A percentile compares a stretch with the other conserved stretches of the same genome.
These are phyloP conservation scores for Mucor indicus DNA, from an alignment of 371 early-diverging fungal genomes.

Conservation along the genomic window DNA sequence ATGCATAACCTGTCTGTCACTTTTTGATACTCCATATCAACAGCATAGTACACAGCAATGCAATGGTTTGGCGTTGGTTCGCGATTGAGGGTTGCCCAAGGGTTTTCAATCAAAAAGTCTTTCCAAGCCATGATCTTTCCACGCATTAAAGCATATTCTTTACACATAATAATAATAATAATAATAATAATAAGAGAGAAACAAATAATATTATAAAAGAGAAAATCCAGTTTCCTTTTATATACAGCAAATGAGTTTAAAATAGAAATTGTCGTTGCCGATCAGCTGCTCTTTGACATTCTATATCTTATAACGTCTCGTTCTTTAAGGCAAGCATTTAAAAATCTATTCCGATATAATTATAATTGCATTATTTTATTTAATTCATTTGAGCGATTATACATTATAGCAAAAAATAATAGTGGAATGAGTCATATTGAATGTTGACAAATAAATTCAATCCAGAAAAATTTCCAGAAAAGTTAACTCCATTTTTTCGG, in stretches of 20 bases:
- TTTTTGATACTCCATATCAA: slow-evolving; percentile 1
- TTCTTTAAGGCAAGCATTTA: too few relatives aligned
- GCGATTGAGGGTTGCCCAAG: neutral
- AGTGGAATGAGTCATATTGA: too few relatives aligned
- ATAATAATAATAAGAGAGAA: neutral
- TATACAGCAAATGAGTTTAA: too few relatives aligned
- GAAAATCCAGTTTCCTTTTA: neutral
- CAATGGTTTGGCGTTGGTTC: slow-evolving; percentile 1
- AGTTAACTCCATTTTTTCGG: neutral
- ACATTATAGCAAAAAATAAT: too few relatives aligned
- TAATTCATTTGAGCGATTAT: too few relatives aligned
- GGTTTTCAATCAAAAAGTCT: slow-evolving; percentile 1
- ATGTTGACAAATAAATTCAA: too few relatives aligned
- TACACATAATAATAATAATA: neutral
- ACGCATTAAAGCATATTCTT: slow-evolving; percentile 13
- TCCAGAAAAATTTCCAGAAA: too few relatives aligned
- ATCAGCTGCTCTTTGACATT: too few relatives aligned
- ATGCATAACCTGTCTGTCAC: slow-evolving; percentile 5
- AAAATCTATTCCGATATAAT: too few relatives aligned
- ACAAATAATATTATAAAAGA: neutral
- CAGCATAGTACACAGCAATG: slow-evolving; percentile 12
- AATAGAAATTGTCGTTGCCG: too few relatives aligned
- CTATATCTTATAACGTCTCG: too few relatives aligned
- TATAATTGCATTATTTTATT: too few relatives aligned
- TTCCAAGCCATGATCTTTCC: slow-evolving; percentile 12